Conservation (phyloP, 305 asterid genomes). For the Fraxinus nigra region DNA sequence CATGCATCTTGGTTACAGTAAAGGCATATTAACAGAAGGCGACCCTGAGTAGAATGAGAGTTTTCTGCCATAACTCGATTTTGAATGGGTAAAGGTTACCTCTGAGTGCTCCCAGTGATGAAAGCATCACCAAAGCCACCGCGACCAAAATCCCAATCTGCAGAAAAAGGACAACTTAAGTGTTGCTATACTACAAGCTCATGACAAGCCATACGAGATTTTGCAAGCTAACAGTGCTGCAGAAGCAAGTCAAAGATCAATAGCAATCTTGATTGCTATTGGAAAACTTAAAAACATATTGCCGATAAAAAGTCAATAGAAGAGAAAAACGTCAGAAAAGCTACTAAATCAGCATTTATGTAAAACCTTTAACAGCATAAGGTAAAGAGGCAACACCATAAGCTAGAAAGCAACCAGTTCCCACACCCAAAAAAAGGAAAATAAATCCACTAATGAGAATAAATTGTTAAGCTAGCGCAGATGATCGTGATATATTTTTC, state of each 20-base stretch:
- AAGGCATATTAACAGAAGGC: conserved; percentile 7
- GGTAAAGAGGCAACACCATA: background rate
- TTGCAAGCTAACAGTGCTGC: background rate
- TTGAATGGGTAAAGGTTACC: conserved; percentile 38
- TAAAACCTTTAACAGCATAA: background rate
- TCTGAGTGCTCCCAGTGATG: conserved; percentile 56
- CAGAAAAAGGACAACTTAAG: conserved; percentile 14
- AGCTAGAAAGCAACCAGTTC: background rate
- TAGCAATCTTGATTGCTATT: background rate
- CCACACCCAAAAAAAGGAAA: background rate
- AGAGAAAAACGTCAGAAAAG: background rate
- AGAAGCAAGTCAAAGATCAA: background rate
- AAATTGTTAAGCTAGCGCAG: background rate
- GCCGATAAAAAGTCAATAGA: background rate
- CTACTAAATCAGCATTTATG: background rate
- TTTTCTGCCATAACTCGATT: conserved; percentile 4
- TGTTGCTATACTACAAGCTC: background rate
- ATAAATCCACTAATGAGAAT: background rate
- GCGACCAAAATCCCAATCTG: conserved; percentile 90
- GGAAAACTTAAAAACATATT: background rate
- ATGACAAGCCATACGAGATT: background rate
- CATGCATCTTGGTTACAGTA: background rate
- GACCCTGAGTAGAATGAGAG: background rate
- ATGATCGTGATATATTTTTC: background rate
- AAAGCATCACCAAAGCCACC: conserved; percentile 64